phyloP scores from a whole-genome alignment of 306 rosid species.

The Lathyrus aphaca region DNA sequence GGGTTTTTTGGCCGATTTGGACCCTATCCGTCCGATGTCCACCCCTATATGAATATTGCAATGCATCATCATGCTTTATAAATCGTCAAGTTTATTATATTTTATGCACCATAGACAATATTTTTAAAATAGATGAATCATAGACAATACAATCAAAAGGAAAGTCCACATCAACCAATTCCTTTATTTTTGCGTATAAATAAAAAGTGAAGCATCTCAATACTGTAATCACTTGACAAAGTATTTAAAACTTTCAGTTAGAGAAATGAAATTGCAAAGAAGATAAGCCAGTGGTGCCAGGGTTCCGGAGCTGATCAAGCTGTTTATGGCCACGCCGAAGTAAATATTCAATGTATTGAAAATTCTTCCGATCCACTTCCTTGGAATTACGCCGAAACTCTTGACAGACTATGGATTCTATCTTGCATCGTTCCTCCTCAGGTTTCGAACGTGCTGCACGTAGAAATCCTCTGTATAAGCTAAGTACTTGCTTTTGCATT shows the following conservation, averaged over 20 bases:
- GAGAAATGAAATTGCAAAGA: conserved; percentile 48
- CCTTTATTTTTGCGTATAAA: neutral
- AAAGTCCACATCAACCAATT: no score
- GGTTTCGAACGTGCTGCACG: conserved; percentile 76
- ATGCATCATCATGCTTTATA: no score
- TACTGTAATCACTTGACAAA: neutral
- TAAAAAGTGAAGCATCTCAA: neutral
- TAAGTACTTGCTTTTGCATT: conserved; percentile 85
- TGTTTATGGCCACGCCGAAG: conserved; percentile 78
- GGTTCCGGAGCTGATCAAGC: conserved; percentile 77
- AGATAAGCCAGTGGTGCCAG: conserved; percentile 63
- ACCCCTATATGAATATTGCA: no score
- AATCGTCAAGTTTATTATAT: no score
- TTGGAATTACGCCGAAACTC: conserved; percentile 72
- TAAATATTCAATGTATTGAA: conserved; percentile 80
- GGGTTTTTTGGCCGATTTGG: no score
- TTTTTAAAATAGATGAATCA: neutral
- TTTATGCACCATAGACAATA: no score
- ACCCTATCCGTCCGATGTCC: no score
- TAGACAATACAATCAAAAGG: no score
- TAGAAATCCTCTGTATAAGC: conserved; percentile 76
- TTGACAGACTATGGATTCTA: conserved; percentile 60
- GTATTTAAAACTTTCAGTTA: neutral
- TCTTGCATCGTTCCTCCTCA: conserved; percentile 54
- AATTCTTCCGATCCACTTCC: conserved; percentile 70